Conservation (phyloP, 441 rosid species). For the Daphne laureola region DNA sequence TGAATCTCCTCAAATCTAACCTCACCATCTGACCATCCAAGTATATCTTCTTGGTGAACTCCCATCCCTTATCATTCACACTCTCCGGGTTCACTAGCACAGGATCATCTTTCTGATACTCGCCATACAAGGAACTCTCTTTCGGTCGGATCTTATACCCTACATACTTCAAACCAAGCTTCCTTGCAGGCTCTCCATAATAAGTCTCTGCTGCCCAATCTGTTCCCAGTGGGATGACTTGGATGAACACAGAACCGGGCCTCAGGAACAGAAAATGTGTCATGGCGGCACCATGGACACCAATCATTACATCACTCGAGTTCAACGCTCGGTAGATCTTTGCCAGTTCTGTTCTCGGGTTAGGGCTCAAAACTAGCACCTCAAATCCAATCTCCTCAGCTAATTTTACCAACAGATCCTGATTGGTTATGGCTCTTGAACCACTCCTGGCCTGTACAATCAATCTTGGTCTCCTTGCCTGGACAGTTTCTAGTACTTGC, state of each 20-base stretch:
- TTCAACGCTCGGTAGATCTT: background rate
- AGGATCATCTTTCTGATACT: constrained; percentile 22
- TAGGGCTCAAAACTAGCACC: constrained; percentile 61
- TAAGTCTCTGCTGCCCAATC: constrained; percentile 12
- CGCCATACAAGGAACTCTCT: constrained; percentile 1
- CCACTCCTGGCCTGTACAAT: constrained; percentile 64
- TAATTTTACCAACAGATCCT: constrained; percentile 48
- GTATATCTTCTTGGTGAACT: constrained; percentile 68
- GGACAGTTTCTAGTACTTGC: constrained; percentile 11
- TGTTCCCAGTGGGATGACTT: constrained; percentile 17
- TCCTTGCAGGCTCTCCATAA: constrained; percentile 12
- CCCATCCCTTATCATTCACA: constrained; percentile 64
- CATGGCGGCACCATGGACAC: constrained; percentile 23
- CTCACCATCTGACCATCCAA: constrained; percentile 62
- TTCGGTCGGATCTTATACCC: constrained; percentile 32
- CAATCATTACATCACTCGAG: constrained; percentile 16
- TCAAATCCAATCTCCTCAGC: constrained; percentile 59
- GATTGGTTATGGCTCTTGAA: constrained; percentile 68
- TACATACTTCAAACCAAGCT: constrained; percentile 24
- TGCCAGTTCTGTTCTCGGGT: constrained; percentile 1
- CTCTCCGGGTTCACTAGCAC: constrained; percentile 46
- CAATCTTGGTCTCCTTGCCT: constrained; percentile 44
- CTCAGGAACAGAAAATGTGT: constrained; percentile 15
- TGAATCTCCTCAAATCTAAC: constrained; percentile 50
- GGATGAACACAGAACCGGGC: constrained; percentile 14